These are phyloP conservation scores for Nakazawaea anatomiae DNA, from an alignment of 805 yeast genomes.

Conservation along the genomic window DNA sequence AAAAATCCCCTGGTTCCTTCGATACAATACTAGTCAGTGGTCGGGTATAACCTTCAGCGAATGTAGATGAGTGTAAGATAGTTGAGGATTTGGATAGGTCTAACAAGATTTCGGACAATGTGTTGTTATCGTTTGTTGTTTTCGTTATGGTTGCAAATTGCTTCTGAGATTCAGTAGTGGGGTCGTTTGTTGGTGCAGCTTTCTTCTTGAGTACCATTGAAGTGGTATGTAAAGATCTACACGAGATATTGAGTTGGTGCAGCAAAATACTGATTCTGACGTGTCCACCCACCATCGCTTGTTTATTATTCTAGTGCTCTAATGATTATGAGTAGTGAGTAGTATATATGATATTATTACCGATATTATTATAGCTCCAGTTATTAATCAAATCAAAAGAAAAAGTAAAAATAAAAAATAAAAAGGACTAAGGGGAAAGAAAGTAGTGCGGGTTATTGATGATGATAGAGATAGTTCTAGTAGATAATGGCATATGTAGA, in stretches of 20 bases:
- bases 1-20: slow-evolving; percentile 3
- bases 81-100: slow-evolving; percentile 5
- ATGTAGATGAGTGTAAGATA: slow-evolving; percentile 4
- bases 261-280: no score
- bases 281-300: no score
- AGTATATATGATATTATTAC: no score
- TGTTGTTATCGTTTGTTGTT: not conserved
- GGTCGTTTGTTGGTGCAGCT: not conserved
- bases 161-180: not conserved
- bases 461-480: no score
- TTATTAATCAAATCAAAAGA: not conserved
- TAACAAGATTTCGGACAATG: slow-evolving; percentile 2
- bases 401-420: not conserved
- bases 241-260: no score
- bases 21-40: slow-evolving; percentile 7
- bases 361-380: not conserved
- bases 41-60: slow-evolving; percentile 4
- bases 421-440: not conserved
- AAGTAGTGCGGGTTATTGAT: no score
- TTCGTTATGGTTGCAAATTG: not conserved
- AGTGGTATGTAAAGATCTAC: no score
- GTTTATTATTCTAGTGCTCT: no score
- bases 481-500: no score
- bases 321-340: no score
- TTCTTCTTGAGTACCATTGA: no score